These are phyloP conservation scores for Talaromyces funiculosus DNA, from an alignment of 2,329 filamentous ascomycete genomes.

Conservation along the genomic window DNA sequence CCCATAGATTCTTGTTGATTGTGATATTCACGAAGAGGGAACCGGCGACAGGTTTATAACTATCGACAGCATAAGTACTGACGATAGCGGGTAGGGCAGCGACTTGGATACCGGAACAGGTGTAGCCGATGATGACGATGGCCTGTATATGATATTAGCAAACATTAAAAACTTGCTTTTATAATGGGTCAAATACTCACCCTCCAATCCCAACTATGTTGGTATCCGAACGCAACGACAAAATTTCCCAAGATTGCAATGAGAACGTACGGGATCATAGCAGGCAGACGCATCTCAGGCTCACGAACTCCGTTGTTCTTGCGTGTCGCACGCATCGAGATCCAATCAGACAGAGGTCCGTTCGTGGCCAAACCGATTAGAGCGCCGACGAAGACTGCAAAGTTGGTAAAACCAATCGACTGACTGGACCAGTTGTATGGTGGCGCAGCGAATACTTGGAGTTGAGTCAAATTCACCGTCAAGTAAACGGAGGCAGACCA, in stretches of 20 bases:
- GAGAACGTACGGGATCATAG: slow-evolving; percentile 53
- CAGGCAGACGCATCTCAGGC: slow-evolving; percentile 53
- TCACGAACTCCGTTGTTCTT: slow-evolving; percentile 53
- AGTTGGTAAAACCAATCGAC: slow-evolving; percentile 53
- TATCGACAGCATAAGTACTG: slow-evolving; percentile 56
- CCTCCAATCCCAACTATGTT: slow-evolving; percentile 50
- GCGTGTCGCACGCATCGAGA: slow-evolving; percentile 49
- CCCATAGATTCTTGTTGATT: slow-evolving; percentile 8
- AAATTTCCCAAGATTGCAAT: slow-evolving; percentile 56
- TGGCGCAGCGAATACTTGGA: slow-evolving; percentile 50
- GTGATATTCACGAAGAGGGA: slow-evolving; percentile 53
- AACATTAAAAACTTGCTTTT: slow-evolving; percentile 28
- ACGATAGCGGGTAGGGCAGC: slow-evolving; percentile 56
- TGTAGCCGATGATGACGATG: slow-evolving; percentile 53
- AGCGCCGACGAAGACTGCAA: slow-evolving; percentile 51
- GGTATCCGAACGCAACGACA: slow-evolving; percentile 49
- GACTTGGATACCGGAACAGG: slow-evolving; percentile 53
- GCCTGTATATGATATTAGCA: not conserved
- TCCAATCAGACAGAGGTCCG: slow-evolving; percentile 53
- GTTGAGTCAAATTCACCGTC: slow-evolving; percentile 56
- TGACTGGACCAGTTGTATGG: slow-evolving; percentile 51
- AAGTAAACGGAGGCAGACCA: slow-evolving; percentile 56
- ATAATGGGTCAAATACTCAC: slow-evolving; percentile 26
- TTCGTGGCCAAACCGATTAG: slow-evolving; percentile 52
- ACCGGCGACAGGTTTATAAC: slow-evolving; percentile 59